Evolutionary conservation across 345 rosid species (phyloP).

Genomic region (Aurinia saxatilis): DNA sequence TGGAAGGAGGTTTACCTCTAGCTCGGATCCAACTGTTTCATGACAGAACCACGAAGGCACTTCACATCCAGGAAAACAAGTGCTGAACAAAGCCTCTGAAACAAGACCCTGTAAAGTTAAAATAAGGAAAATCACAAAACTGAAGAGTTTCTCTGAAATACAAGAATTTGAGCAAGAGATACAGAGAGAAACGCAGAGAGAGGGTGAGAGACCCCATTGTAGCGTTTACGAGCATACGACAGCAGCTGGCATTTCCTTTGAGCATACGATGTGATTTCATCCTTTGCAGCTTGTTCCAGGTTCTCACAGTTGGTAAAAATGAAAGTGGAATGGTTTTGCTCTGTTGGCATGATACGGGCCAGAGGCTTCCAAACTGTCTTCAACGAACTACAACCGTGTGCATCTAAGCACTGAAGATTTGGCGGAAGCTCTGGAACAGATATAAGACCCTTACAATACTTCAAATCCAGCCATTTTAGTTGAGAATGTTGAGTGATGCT

Average conservation of each 20-base stretch:
- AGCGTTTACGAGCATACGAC: background rate
- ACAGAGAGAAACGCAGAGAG: background rate
- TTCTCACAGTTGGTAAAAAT: slow-evolving; percentile 4
- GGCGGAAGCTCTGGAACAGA: no score
- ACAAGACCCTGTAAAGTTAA: no score
- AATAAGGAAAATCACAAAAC: background rate
- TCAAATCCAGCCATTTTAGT: no score
- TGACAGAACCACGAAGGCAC: no score
- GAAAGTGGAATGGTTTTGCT: background rate
- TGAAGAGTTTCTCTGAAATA: background rate
- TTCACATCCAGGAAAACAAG: no score
- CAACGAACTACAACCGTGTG: slow-evolving; percentile 6
- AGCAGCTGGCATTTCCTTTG: slow-evolving; percentile 1
- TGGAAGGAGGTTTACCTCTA: no score
- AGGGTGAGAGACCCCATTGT: background rate
- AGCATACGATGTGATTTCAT: slow-evolving; percentile 1
- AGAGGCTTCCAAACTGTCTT: slow-evolving; percentile 3
- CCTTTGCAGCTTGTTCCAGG: slow-evolving; percentile 2
- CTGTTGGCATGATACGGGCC: background rate
- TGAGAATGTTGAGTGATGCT: no score
- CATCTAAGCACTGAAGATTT: no score
- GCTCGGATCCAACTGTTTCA: no score
- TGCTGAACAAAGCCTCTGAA: no score
- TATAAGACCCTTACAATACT: no score
- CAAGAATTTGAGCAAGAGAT: background rate